phyloP scores from a whole-genome alignment of 83 land plant genomes.

The Thuja plicata region DNA sequence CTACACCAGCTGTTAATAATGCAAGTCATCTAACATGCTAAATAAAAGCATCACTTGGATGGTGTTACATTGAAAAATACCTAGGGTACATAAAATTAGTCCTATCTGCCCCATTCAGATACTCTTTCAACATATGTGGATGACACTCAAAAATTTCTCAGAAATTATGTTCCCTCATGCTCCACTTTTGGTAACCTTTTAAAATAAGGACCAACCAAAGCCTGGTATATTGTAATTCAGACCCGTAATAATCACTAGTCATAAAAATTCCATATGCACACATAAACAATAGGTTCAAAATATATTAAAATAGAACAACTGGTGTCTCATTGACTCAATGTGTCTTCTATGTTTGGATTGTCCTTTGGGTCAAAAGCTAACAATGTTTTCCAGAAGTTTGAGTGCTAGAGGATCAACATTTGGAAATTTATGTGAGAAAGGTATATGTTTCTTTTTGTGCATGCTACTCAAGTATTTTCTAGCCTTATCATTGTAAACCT shows the following conservation, averaged over 20 bases:
- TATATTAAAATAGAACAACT: background rate
- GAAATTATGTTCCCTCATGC: constrained; percentile 24
- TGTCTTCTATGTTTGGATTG: constrained; percentile 67
- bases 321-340: background rate
- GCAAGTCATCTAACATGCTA: too few species aligned
- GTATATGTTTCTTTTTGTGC: constrained; percentile 50
- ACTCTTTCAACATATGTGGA: constrained; percentile 32
- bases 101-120: constrained; percentile 22
- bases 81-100: constrained; percentile 35
- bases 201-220: constrained; percentile 36
- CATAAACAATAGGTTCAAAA: background rate
- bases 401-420: constrained; percentile 55
- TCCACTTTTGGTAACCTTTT: constrained; percentile 28
- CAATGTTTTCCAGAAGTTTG: constrained; percentile 41
- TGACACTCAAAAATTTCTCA: constrained; percentile 42
- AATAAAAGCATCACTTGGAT: background rate
- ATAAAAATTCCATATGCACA: background rate
- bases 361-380: constrained; percentile 69
- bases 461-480: constrained; percentile 52
- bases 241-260: background rate
- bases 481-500: constrained; percentile 75
- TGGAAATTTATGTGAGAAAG: constrained; percentile 55
- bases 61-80: constrained; percentile 10
- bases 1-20: too few species aligned
- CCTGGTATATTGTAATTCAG: constrained; percentile 16